These are phyloP conservation scores for Podospora pseudocomata DNA, from an alignment of 495 filamentous ascomycete genomes.

Conservation along the genomic window DNA sequence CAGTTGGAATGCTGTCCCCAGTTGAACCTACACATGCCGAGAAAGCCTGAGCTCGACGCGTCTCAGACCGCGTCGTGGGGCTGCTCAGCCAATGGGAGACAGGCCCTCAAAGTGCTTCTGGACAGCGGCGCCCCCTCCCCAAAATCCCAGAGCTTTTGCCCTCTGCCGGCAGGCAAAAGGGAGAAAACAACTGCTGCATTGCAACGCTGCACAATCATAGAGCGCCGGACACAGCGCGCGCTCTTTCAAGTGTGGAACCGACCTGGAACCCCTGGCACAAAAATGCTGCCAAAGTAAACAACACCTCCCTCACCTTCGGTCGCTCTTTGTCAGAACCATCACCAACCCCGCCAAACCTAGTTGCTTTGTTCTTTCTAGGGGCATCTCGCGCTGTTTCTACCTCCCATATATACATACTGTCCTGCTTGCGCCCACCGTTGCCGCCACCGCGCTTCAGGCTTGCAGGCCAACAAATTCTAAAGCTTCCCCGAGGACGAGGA, in stretches of 20 bases:
- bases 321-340: neutral
- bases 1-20: neutral
- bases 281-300: constrained; percentile 9
- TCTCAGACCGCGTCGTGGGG: neutral
- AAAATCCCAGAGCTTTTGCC: neutral
- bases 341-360: neutral
- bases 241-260: constrained; percentile 18
- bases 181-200: neutral
- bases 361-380: neutral
- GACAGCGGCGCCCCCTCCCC: neutral
- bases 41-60: neutral
- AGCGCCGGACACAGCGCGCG: neutral
- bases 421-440: neutral
- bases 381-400: neutral
- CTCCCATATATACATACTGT: neutral
- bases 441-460: neutral
- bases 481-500: neutral
- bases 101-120: neutral
- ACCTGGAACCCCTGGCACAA: constrained; percentile 11
- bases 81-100: neutral
- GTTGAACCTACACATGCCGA: neutral
- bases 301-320: neutral
- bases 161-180: neutral
- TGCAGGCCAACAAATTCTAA: neutral
- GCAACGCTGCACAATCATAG: neutral